Percentiles rank a stretch among this genome's conserved stretches.
phyloP scores from a whole-genome alignment of 176 grass and related monocot species.

The Triticum dicoccoides region DNA sequence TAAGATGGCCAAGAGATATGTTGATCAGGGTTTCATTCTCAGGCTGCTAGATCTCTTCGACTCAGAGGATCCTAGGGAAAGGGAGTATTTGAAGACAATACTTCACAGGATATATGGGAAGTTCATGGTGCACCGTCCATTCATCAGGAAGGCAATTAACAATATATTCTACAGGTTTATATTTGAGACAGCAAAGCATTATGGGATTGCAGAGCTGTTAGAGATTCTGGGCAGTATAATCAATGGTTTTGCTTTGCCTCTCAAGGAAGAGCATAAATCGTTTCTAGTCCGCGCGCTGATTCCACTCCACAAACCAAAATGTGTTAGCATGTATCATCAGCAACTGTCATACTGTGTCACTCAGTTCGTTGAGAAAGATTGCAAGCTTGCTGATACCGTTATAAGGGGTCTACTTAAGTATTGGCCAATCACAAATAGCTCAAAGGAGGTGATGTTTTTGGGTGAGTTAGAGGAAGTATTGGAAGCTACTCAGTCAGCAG shows the following conservation, averaged over 20 bases:
- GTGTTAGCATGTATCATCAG: slow-evolving; percentile 70
- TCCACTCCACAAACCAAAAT: slow-evolving; percentile 82
- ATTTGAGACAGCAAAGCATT: slow-evolving; percentile 79
- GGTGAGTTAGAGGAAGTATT: slow-evolving; percentile 70
- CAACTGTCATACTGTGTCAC: slow-evolving; percentile 69
- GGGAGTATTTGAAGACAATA: slow-evolving; percentile 78
- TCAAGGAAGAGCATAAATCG: slow-evolving; percentile 77
- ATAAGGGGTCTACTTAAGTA: slow-evolving; percentile 74
- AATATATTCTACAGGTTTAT: slow-evolving; percentile 77
- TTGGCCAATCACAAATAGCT: slow-evolving; percentile 80
- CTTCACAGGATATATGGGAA: slow-evolving; percentile 83
- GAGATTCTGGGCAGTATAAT: slow-evolving; percentile 82
- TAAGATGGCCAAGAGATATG: slow-evolving; percentile 68
- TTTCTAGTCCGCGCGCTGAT: slow-evolving; percentile 65
- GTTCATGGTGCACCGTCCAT: slow-evolving; percentile 78
- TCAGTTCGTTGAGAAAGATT: slow-evolving; percentile 79
- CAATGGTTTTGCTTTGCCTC: slow-evolving; percentile 72
- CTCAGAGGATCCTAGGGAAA: slow-evolving; percentile 72
- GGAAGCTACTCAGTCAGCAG: slow-evolving; percentile 63
- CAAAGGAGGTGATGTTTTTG: slow-evolving; percentile 84
- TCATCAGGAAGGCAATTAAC: slow-evolving; percentile 70
- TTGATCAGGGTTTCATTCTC: slow-evolving; percentile 63
- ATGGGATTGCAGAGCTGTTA: slow-evolving; percentile 64
- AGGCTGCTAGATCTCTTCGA: slow-evolving; percentile 70
- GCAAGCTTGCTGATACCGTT: slow-evolving; percentile 77